Evolutionary conservation across 768 basidiomycete genomes (phyloP).

Genomic region (Lentinula detonsa): DNA sequence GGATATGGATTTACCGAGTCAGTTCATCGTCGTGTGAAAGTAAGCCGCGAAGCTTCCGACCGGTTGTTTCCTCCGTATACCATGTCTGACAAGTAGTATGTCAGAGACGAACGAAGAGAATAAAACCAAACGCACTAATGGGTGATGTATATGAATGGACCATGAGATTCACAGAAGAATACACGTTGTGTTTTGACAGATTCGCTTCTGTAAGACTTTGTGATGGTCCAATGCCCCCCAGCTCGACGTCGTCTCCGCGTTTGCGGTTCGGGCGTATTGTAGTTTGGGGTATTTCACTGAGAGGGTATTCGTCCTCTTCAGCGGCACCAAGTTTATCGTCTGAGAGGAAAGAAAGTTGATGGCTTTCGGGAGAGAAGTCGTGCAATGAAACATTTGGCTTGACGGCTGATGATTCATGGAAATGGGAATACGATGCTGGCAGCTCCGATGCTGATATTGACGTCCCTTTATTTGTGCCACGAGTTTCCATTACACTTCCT

Average conservation of each 20-base stretch:
- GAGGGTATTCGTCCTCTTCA: neutral
- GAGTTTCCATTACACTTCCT: neutral
- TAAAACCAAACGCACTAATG: constrained; percentile 40
- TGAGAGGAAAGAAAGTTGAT: constrained; percentile 14
- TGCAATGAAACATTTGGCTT: constrained; percentile 14
- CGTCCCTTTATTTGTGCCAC: neutral
- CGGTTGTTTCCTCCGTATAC: constrained; percentile 14
- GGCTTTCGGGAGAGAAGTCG: constrained; percentile 5
- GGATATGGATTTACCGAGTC: neutral
- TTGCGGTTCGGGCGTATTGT: constrained; percentile 38
- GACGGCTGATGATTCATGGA: constrained; percentile 25
- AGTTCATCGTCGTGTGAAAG: constrained; percentile 24
- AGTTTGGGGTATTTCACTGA: constrained; percentile 14
- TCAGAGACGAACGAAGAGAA: neutral
- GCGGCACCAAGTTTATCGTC: neutral
- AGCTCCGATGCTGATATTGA: neutral
- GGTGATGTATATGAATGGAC: constrained; percentile 66
- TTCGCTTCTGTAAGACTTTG: constrained; percentile 32
- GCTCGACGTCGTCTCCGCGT: constrained; percentile 29
- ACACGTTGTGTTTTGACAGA: constrained; percentile 35
- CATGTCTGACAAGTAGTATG: constrained; percentile 17
- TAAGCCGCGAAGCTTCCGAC: constrained; percentile 21
- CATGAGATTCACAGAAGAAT: constrained; percentile 36
- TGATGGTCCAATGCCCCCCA: constrained; percentile 24
- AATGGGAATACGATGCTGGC: neutral